A percentile compares a stretch with the other conserved stretches of the same genome.
Conservation (phyloP, 2,329 filamentous ascomycete genomes). For the Claviceps monticola region DNA sequence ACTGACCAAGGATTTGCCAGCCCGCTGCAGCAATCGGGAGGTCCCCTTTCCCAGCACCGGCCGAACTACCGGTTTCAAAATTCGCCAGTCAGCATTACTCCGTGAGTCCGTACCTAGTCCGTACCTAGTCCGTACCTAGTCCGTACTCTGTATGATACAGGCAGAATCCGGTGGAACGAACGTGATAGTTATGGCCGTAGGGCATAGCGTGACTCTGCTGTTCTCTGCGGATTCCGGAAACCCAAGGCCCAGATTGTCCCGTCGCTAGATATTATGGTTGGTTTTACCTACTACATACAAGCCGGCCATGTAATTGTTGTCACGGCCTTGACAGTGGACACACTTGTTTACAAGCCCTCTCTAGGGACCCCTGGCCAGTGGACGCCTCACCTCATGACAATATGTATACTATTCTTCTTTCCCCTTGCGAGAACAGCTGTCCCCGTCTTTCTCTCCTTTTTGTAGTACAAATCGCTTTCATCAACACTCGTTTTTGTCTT, state of each 20-base stretch:
- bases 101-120: too few relatives aligned
- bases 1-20: neutral
- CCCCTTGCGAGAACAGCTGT: neutral
- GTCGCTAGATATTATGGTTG: neutral
- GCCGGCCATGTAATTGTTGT: too few relatives aligned
- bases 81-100: neutral
- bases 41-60: neutral
- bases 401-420: neutral
- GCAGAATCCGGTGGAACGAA: too few relatives aligned
- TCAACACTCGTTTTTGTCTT: neutral
- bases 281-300: neutral
- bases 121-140: too few relatives aligned
- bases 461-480: neutral
- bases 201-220: too few relatives aligned
- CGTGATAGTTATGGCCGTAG: neutral
- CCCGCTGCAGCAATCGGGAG: neutral
- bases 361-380: neutral
- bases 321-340: too few relatives aligned
- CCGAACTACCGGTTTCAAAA: neutral
- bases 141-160: too few relatives aligned
- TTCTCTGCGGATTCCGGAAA: too few relatives aligned
- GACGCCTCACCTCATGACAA: neutral
- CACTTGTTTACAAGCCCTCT: neutral
- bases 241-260: neutral
- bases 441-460: neutral